Base-by-base conservation (phyloP, 305 asterid genomes). In the Fraxinus baroniana region DNA sequence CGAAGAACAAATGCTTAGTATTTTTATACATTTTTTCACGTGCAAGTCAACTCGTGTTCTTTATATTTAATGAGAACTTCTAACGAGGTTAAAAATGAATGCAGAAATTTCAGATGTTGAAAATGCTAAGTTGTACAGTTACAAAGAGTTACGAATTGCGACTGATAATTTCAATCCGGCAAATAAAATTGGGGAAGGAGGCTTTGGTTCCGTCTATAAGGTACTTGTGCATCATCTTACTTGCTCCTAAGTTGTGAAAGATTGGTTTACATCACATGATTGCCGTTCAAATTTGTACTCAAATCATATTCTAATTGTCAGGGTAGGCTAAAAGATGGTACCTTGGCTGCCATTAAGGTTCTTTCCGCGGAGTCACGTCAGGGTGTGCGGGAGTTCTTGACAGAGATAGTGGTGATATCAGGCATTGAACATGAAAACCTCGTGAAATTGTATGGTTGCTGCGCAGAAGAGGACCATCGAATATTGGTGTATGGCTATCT, bases 141-240 rank as follows among this genome's bases (percentile, higher is more conserved):
- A 89, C 89, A 88, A 78, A 84, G 98, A 95, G 82, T 81, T 95
- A 85, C 89, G 74, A 78, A 71, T 57, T 46, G 98, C 99, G 4
- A 93, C 99, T 0, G 87, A 85, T 22, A 88, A 93, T 80, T 95
- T 94, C 81, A 87, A 85, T 35, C 81, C 74, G 30, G 77, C 86
- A 35, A 94, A 94, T 74, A 93, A 89, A 90, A 92, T 94, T 36
- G 99, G 99, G 26, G 80, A 85, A 89, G 98, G 99, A 73, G 97
- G 98, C 33, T 94, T 95, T 79, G 99, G 99, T 84, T 90, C 91
- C 2, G 98, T 95, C 36, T 95, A 88, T 90, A 94, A 93, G 95
- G 98, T 93, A 88, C 60, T 66, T 30, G 6, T 35, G 35, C 5
- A 26, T 5, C 79, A 39, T 71, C 57, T 44, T 46, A 18, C 3